Base-by-base conservation (phyloP, 176 grass and related monocot genomes). In the Elymus sibiricus region DNA sequence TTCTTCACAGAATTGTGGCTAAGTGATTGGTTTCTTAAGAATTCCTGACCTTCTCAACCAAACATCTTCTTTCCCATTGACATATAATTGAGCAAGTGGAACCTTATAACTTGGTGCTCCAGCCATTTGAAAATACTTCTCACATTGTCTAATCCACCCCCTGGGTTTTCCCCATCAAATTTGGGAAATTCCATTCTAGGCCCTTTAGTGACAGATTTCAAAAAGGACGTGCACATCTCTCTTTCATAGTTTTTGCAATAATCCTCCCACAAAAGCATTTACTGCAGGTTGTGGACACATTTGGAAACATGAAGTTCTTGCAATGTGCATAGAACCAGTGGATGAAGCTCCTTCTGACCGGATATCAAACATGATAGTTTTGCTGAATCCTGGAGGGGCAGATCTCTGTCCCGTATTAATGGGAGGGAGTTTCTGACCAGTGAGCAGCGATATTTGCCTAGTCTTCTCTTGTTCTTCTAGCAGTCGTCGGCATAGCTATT, bases 381-480 rank as follows among this genome's bases (percentile, higher is more conserved):
- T 56, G 1, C 1, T 19, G 8, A 59, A 59, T 2, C 55, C 55
- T 5, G 55, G 55, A n/a, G 55, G 55, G 2, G 55, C 55, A 8
- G 7, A n/a, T 8, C 55, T 8, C 0, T 19, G 16, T 7, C 53
- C 53, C 1, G 21, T 59, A 6, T 59, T 22, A 9, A 59, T 59
- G 0, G 55, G 55, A 8, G 55, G 55, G 1, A 59, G 21, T 2
- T 2, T 59, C 7, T 21, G 55, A 3, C 5, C 7, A 3, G 6
- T 2, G 2, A 22, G 2, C 0, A 0, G 2, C 0, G 2, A 1
- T 0, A 9, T 7, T 8, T 47, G 46, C 2, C 0, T 8, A 3
- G 55, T 9, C 3, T 59, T 22, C 7, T 59, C 22, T 10, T 60
- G 56, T 3, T 59, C 21, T 7, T 2, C 2, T 3, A 59, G 7